These are phyloP conservation scores for Lepiota brunneoincarnata DNA, from an alignment of 768 basidiomycete species.

Conservation along the genomic window DNA sequence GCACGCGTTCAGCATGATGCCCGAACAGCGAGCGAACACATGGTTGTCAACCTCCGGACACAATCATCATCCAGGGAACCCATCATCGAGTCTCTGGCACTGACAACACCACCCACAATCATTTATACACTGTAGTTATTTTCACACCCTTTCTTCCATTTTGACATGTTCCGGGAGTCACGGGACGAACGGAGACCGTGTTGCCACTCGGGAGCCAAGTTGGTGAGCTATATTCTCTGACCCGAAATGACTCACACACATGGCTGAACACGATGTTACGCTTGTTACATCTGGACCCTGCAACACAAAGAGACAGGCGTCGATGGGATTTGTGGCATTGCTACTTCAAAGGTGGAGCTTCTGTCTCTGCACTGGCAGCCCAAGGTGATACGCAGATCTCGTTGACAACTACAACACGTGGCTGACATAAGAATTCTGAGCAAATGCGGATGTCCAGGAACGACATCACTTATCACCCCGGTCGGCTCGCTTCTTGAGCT, in stretches of 20 bases:
- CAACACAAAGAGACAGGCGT: background rate
- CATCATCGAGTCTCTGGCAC: background rate
- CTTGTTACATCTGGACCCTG: background rate
- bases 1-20: background rate
- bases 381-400: background rate
- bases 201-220: too few relatives aligned
- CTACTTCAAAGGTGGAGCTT: background rate
- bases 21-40: background rate
- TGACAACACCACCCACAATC: too few relatives aligned
- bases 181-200: too few relatives aligned
- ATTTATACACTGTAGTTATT: too few relatives aligned
- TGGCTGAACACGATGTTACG: background rate
- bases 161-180: too few relatives aligned
- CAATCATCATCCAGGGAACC: background rate
- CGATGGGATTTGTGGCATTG: background rate
- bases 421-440: background rate
- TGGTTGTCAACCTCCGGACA: background rate
- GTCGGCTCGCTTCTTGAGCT: conserved; percentile 4
- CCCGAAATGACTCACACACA: background rate
- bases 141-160: too few relatives aligned
- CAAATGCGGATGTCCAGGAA: conserved; percentile 1
- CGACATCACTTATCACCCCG: background rate
- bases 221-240: too few relatives aligned
- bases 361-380: background rate
- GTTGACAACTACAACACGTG: conserved; percentile 5